Base-by-base conservation (phyloP, 2,329 filamentous ascomycete genomes). In the Hypoxylon sp. region DNA sequence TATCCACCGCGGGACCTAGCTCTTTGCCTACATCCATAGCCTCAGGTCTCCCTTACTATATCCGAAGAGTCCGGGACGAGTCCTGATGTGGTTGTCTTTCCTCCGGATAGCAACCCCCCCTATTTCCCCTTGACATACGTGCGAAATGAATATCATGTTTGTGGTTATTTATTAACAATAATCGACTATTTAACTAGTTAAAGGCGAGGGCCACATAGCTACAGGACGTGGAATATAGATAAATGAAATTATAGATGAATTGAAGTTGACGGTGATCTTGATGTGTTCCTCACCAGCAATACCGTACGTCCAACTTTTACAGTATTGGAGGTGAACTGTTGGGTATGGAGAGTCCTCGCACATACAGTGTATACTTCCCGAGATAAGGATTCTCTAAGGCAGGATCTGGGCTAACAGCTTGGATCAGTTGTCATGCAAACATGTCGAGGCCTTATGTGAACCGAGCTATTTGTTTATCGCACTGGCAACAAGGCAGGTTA, bases 391-490 rank as follows among this genome's bases (percentile, higher is more conserved):
- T 42, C 2, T 42, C 17, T 42, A 42, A 42, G n/a, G 40, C n/a
- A 20, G 7, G 1, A 33, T 33, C 31, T 5, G 31, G 13, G 10
- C 44, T 27, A n/a, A 53, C n/a, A 10, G 30, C 20, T 53, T 31
- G 31, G 33, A 13, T 6, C 53, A 22, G 46, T 63, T 57, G 35
- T 33, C n/a, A 49, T 14, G 35, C 44, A 57, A 33, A 35, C 10
- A 5, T 42, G 46, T 40, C 51, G 14, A 33, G 40, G 33, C 27
- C 31, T 46, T 42, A 37, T 33, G 2, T 30, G 37, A 17, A 25
- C 17, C 27, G 53, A 30, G 40, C 27, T 17, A 30, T 57, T 58
- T 53, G 37, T 58, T 58, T 53, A 64, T 20, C 4, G 14, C 46
- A 37, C 20, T 46, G 17, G 3, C 25, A 63, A 63, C 42, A 51